phyloP scores from a whole-genome alignment of 1,139 yeast genomes.

The Blastobotrys petasosporus region DNA sequence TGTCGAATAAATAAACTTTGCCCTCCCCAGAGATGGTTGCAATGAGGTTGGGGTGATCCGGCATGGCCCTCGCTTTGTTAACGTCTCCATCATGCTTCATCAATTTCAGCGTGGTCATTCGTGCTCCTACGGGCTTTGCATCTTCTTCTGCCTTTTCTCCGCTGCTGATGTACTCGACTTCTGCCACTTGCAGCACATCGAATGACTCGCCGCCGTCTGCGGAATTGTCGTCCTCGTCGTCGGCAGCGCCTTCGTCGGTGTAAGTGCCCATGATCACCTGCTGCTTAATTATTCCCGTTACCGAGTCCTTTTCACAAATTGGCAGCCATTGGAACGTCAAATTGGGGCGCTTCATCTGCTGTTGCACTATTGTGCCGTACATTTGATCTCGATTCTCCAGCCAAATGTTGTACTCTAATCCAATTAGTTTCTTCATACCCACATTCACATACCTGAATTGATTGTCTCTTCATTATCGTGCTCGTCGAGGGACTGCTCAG shows the following conservation, averaged over 20 bases:
- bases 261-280: constrained; percentile 10
- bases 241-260: neutral
- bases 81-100: constrained; percentile 40
- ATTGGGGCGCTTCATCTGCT: constrained; percentile 7
- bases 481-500: neutral
- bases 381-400: constrained; percentile 5
- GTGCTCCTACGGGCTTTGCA: constrained; percentile 6
- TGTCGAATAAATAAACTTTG: constrained; percentile 59
- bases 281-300: constrained; percentile 6
- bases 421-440: neutral
- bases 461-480: constrained; percentile 3
- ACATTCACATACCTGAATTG: constrained; percentile 4
- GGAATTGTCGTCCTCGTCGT: neutral
- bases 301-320: neutral
- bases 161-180: constrained; percentile 5
- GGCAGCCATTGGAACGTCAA: constrained; percentile 16
- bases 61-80: constrained; percentile 78
- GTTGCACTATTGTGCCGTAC: constrained; percentile 11
- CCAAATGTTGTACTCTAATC: constrained; percentile 12
- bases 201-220: neutral
- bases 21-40: constrained; percentile 81
- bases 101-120: constrained; percentile 56
- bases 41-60: constrained; percentile 58
- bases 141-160: constrained; percentile 4
- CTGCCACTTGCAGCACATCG: constrained; percentile 7